Conservation (phyloP, 2,329 filamentous ascomycete genomes). For the Ceratocystiopsis minuta region DNA sequence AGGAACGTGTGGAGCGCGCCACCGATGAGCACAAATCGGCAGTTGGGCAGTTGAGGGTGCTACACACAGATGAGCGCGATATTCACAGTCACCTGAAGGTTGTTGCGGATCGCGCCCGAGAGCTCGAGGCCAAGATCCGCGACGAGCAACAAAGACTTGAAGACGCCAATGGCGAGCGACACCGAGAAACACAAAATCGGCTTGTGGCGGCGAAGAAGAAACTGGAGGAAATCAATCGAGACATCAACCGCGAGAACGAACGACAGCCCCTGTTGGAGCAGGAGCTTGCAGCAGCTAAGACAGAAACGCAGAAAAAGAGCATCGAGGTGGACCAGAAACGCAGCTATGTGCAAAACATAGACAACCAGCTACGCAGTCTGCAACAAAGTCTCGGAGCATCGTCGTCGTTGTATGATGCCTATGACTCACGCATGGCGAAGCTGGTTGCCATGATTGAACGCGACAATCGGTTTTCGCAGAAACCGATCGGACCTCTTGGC, state of each 20-base stretch:
- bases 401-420: conserved; percentile 32
- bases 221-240: conserved; percentile 23
- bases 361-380: conserved; percentile 20
- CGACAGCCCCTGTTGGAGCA: conserved; percentile 16
- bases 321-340: conserved; percentile 13
- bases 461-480: conserved; percentile 50
- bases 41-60: conserved; percentile 11
- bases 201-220: conserved; percentile 38
- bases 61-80: conserved; percentile 46
- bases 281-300: conserved; percentile 16
- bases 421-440: conserved; percentile 39
- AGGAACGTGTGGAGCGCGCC: conserved; percentile 27
- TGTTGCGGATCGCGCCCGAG: conserved; percentile 28
- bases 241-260: conserved; percentile 15
- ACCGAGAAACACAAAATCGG: conserved; percentile 38
- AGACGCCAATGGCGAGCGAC: conserved; percentile 45
- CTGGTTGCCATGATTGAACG: conserved; percentile 51
- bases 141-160: conserved; percentile 44
- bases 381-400: conserved; percentile 34
- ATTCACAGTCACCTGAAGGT: conserved; percentile 40
- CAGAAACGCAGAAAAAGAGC: conserved; percentile 15
- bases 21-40: conserved; percentile 30
- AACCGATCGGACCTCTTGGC: conserved; percentile 72
- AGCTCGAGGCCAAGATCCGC: conserved; percentile 28
- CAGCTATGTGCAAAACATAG: too few relatives aligned